phyloP scores from a whole-genome alignment of 345 rosid species.

The Dovyalis caffra region DNA sequence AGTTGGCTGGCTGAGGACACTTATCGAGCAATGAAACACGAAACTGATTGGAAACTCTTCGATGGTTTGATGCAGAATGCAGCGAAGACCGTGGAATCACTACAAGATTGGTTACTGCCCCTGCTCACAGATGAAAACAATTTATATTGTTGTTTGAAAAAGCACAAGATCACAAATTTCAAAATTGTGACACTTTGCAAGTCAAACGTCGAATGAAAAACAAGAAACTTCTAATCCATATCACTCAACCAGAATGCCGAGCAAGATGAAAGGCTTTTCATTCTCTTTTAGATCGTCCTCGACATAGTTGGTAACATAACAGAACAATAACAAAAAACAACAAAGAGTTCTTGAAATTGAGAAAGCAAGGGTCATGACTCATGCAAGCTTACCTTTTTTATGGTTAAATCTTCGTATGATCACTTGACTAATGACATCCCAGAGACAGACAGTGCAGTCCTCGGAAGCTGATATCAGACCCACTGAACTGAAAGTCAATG shows the following conservation, averaged over 20 bases:
- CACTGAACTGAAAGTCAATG: conserved; percentile 36
- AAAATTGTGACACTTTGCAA: neutral
- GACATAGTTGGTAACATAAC: neutral
- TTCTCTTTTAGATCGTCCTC: neutral
- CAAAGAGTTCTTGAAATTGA: neutral
- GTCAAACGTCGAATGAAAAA: neutral
- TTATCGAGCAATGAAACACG: conserved; percentile 37
- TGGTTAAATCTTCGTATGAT: conserved; percentile 37
- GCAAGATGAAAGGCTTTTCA: neutral
- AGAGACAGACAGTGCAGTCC: conserved; percentile 48
- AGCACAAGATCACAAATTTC: neutral
- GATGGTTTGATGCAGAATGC: conserved; percentile 27
- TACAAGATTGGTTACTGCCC: conserved; percentile 40
- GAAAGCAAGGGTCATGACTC: neutral
- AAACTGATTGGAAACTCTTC: conserved; percentile 24
- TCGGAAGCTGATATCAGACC: conserved; percentile 52
- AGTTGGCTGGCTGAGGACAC: conserved; percentile 31
- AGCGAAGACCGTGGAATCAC: conserved; percentile 29
- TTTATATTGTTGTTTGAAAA: neutral
- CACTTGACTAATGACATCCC: conserved; percentile 35
- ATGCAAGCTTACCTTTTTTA: conserved; percentile 45
- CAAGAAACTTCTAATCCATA: neutral
- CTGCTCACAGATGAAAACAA: conserved; percentile 28
- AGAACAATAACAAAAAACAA: neutral
- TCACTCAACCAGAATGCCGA: neutral